Evolutionary conservation across 495 filamentous ascomycete genomes (phyloP), one percentile per base, ranked within the genome.

Genomic region (Daldinia bambusicola): DNA sequence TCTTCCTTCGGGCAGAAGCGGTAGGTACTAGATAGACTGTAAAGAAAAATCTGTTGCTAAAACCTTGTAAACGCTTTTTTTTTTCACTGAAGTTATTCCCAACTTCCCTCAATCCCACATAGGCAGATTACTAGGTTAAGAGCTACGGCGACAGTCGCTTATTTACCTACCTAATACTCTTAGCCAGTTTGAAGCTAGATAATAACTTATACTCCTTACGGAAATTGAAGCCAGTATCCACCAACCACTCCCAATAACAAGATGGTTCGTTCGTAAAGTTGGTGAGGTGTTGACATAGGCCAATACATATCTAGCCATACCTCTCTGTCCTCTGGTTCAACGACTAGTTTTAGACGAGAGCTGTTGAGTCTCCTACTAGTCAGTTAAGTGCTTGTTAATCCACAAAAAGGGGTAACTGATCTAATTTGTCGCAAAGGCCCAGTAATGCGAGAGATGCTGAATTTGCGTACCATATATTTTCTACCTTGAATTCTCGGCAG

Each of bases 71-170:
- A 56, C 37, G 41, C 38, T n/a, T 16, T 50, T n/a, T 16, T 50
- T 41, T 16, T 50, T 41, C 16, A 20, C 26, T 70, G 67, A 70
- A 50, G 67, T 48, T 70, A 70, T 70, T 70, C 56, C 56, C 62
- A 61, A 50, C 34, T 66, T 55, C 4, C 43, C 20, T 48, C 7
- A 48, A 48, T 48, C 43, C 43, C 22, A 48, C 43, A 22, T 48
- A 48, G 18, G 20, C 10, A 20, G 20, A 20, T 48, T 22, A 10
- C 43, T 48, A 48, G 18, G 26, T 26, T 26, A 26, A 26, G 18
- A 48, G 18, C 18, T 12, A 48, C 22, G 10, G 43, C 4, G 18
- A 48, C 2, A 48, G 0, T 9, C 43, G 16, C 43, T 48, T 48
- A 13, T 48, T 22, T 2, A 10, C 43, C 43, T 48, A 22, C 43